phyloP scores from a whole-genome alignment of 495 filamentous ascomycete genomes.

The Lasiosphaeris hirsuta region DNA sequence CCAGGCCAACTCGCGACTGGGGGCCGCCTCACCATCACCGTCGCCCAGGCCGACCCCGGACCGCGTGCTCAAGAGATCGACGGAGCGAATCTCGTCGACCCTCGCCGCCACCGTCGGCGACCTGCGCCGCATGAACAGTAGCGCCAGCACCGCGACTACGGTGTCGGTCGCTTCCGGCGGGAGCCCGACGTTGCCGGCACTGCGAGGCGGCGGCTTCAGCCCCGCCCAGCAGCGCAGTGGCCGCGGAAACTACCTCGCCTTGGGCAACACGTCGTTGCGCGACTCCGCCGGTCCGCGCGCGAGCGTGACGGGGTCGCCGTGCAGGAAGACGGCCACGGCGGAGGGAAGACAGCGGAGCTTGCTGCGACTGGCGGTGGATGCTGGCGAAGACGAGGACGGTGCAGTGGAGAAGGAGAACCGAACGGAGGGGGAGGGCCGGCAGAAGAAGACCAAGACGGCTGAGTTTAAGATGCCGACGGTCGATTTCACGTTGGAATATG shows the following conservation, averaged over 20 bases:
- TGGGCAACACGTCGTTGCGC: not conserved
- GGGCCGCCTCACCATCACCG: not conserved
- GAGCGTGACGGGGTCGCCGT: not conserved
- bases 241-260: not conserved
- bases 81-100: conserved; percentile 1
- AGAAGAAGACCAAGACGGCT: not conserved
- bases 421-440: too few species aligned
- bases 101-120: conserved; percentile 18
- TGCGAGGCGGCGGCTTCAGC: not conserved
- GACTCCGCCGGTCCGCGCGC: not conserved
- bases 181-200: not conserved
- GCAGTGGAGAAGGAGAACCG: not conserved
- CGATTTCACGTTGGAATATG: not conserved
- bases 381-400: not conserved
- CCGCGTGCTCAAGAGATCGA: not conserved
- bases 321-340: not conserved
- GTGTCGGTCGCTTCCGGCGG: not conserved
- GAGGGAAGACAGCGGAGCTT: not conserved
- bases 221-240: not conserved
- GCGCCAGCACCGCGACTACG: conserved; percentile 16
- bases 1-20: too few species aligned
- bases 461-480: not conserved
- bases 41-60: not conserved
- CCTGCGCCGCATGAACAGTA: conserved; percentile 27
- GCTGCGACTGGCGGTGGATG: not conserved